Evolutionary conservation across 2,329 filamentous ascomycete genomes (phyloP).

Genomic region (Hirsutella minnesotensis): DNA sequence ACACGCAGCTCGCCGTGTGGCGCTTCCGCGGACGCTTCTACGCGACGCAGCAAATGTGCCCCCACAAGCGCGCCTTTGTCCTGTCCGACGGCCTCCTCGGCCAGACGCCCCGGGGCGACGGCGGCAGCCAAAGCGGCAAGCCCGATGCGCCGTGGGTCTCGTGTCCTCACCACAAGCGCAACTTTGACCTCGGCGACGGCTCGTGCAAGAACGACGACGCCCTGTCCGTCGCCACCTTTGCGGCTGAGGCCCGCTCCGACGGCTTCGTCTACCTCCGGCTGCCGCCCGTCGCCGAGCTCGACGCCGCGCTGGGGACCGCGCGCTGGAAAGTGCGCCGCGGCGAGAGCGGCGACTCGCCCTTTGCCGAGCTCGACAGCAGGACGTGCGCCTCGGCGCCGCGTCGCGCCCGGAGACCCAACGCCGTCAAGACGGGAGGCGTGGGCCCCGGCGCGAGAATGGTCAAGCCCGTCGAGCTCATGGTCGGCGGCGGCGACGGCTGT

Average conservation of each 20-base stretch:
- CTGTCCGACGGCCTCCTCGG: conserved; percentile 77
- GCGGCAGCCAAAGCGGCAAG: conserved; percentile 14
- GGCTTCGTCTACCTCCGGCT: conserved; percentile 71
- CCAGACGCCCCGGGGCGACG: conserved; percentile 32
- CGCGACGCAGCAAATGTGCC: conserved; percentile 88
- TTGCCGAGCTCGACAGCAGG: conserved; percentile 33
- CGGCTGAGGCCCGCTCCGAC: conserved; percentile 58
- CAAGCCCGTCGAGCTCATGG: conserved; percentile 25
- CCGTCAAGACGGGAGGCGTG: conserved; percentile 17
- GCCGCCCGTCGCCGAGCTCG: conserved; percentile 70
- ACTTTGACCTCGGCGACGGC: conserved; percentile 66
- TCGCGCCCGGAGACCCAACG: conserved; percentile 27
- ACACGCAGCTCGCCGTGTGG: conserved; percentile 83
- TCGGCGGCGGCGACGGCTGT: conserved; percentile 13
- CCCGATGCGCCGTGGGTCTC: conserved; percentile 58
- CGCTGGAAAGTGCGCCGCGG: conserved; percentile 69
- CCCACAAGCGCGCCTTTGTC: conserved; percentile 84
- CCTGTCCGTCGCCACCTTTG: conserved; percentile 74
- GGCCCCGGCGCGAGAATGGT: conserved; percentile 18
- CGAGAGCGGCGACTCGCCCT: conserved; percentile 35
- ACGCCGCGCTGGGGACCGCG: conserved; percentile 63
- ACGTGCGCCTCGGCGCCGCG: neutral
- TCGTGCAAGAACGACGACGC: conserved; percentile 62
- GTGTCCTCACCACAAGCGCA: conserved; percentile 82
- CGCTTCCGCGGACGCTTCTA: conserved; percentile 72